Evolutionary conservation across 2,329 filamentous ascomycete species (phyloP).

Genomic region (Neofusicoccum parvum): DNA sequence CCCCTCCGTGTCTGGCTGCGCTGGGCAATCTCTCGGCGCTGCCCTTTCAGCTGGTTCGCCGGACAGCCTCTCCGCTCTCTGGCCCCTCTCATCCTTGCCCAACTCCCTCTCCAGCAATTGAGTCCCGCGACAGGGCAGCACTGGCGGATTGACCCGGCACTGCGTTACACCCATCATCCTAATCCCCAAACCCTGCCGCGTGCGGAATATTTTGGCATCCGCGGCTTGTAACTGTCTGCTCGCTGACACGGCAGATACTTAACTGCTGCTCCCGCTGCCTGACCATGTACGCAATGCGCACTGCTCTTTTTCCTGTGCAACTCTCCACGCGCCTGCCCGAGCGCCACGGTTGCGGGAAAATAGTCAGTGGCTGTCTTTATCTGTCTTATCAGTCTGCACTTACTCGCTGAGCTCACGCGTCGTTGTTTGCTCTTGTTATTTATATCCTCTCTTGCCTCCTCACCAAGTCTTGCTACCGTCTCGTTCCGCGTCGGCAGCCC

Average conservation of each 20-base stretch:
- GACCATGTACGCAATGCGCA: neutral
- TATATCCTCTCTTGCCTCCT: neutral
- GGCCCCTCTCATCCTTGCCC: conserved; percentile 1
- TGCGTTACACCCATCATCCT: neutral
- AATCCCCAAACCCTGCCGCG: neutral
- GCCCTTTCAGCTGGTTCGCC: neutral
- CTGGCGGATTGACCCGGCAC: neutral
- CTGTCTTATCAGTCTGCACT: neutral
- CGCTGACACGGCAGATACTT: neutral
- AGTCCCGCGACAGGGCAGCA: neutral
- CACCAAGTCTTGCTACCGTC: neutral
- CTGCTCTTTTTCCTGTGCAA: neutral
- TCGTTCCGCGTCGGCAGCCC: neutral
- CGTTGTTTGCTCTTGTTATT: neutral
- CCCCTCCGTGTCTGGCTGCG: neutral
- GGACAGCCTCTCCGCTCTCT: neutral
- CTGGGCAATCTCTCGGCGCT: neutral
- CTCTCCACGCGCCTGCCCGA: neutral
- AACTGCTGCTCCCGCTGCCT: neutral
- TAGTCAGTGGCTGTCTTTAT: neutral
- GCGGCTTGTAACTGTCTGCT: neutral
- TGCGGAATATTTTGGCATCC: neutral
- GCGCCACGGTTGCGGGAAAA: neutral
- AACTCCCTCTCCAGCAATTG: neutral
- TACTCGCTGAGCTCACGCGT: neutral